Base-by-base conservation (phyloP, 331 rosid species). In the Acacia concinna region DNA sequence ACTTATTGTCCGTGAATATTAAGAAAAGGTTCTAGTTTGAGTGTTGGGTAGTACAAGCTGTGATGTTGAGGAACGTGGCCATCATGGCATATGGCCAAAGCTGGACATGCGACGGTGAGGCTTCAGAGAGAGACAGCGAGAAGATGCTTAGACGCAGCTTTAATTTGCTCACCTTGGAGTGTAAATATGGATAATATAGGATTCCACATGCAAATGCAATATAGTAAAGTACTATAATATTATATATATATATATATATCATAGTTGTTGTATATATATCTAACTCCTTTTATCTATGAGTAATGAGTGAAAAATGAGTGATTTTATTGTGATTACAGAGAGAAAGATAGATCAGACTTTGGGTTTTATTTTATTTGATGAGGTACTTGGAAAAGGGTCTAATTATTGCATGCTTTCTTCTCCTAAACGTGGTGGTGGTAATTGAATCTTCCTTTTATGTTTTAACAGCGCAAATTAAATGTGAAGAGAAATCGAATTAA, bases 181-280 rank as follows among this genome's bases (percentile, higher is more conserved):
- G 85, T 52, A 69, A 77, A 80, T 31, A 73, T 38, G 84, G 84
- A 32, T 37, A 80, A 41, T 71, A 63, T 18, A 43, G 40, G 77
- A 71, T 81, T 85, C 82, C 87, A 83, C 89, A 80, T 77, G 89
- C 54, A 74, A 35, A 80, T 77, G 89, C 54, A 74, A 35, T 35
- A n/a, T 11, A 28, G 20, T 28, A 23, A 54, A 54, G 21, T 47
- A 17, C 6, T 1, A 43, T 10, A 5, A 6, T n/a, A 8, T 40
- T 40, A 5, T 40, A 35, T n/a, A n/a, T n/a, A 41, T 41, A 41
- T 41, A 13, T 2, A 4, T 23, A 9, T 1, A 56, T 23, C 31
- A 56, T 10, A 7, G 28, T 17, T 47, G 23, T 11, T 0, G 1
- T 40, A 40, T 4, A 46, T 56, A 9, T 1, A 25, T 27, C 4